Base-by-base conservation (phyloP, 2,329 filamentous ascomycete species). In the Cadophora gregata region DNA sequence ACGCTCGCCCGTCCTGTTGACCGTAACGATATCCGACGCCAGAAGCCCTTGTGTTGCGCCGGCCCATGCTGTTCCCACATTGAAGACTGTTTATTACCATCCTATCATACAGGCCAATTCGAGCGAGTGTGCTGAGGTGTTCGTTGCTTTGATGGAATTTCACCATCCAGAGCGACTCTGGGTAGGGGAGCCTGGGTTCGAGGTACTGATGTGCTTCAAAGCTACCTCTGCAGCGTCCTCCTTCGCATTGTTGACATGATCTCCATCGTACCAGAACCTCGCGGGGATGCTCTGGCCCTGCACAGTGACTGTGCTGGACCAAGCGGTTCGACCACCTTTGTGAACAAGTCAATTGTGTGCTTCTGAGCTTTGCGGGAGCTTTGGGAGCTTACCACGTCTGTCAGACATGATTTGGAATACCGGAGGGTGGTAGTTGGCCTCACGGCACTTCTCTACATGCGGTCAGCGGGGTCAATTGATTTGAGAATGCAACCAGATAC, bases 211-310 rank as follows among this genome's bases (percentile, higher is more conserved):
- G 79, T 84, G 85, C 75, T 83, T 85, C 68, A 91, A 79, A 29
- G 93, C 93, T 69, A 91, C 86, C 80, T 97, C 93, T 71, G 93
- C 93, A n/a, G 93, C 93, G 77, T 97, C 93, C 79, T 97, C 93
- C 80, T 88, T 90, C 66, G 93, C 93, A 76, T 96, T 96, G 82
- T 94, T 88, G 78, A 95, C 84, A 76, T 93, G 93, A 77, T 93
- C 88, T 68, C 93, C 93, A 78, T 96, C 93, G 80, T 97, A 97
- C 93, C 93, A 97, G 80, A 88, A 97, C 69, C 93, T 87, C 56
- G 93, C 93, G n/a, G 84, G 77, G 74, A 92, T 85, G 56, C 81
- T 84, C 60, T 84, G 81, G 63, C 89, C 89, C 73, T 86, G 83
- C 66, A 97, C 86, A n/a, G 84, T 88, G 66, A 97, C 93, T 67